Base-by-base conservation (phyloP, 208 protist species). In the Leishmania gerbilli region DNA sequence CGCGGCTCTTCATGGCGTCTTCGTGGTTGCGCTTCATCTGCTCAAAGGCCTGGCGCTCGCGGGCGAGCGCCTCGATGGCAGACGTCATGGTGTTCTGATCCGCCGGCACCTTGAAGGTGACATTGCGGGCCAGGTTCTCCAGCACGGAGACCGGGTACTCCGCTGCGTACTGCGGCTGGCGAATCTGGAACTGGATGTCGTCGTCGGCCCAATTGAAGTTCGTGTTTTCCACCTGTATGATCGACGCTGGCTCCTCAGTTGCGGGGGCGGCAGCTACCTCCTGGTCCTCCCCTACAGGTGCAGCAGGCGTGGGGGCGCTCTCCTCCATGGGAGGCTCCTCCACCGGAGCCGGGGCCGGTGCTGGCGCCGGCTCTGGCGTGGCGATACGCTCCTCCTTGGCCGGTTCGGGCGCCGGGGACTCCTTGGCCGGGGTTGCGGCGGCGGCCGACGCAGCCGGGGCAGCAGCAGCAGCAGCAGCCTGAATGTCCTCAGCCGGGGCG, bases 161-260 rank as follows among this genome's bases (percentile, higher is more conserved):
- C n/a, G 88, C 91, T 21, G 86, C 56, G 85, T 88, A 93, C 85
- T 90, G 81, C 62, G 85, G 86, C 79, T 90, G 84, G 31, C 79
- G 79, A 69, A 91, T 87, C 58, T 91, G 88, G 83, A 95, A 95
- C 42, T 86, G 89, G 85, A 93, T 90, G 71, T 96, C 91, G 76
- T 96, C 93, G 69, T 95, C 91, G 27, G 90, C 93, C 93, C 93
- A 96, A 87, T 88, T 95, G 88, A 95, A 95, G 76, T 90, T 85
- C 24, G 80, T 83, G 65, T 85, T 80, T 42, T 82, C 58, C 74
- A 86, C 85, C 37, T 85, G 76, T 21, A 81, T 79, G 2, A 81
- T 75, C 37, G 87, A 42, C 21, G 78, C 74, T 27, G 69, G 42
- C 45, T 74, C 69, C 69, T 74, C 79, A 9, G 77, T 79, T 1